Base-by-base conservation (phyloP, 1,139 yeast genomes). In the Zygotorulaspora mrakii region DNA sequence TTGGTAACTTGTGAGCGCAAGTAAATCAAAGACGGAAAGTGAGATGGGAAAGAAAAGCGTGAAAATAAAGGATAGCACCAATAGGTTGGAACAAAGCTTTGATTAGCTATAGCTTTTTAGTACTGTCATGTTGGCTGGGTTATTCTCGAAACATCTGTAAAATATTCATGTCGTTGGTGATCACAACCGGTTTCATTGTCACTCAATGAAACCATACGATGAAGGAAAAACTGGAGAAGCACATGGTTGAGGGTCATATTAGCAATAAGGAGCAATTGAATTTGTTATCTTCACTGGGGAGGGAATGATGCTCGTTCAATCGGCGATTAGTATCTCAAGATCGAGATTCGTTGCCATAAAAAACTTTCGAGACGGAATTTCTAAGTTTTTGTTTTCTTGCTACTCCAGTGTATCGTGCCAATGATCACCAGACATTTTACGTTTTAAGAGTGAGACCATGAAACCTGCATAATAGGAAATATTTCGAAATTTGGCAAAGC, bases 211-310 rank as follows among this genome's bases (percentile, higher is more conserved):
- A n/a, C n/a, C n/a, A n/a, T n/a, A 18, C 17, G 32, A 18, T 17
- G 23, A 22, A 4, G 12, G 16, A 25, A 11, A 14, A 25, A 11
- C 14, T 11, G n/a, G 28, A 20, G 22, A 12, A 14, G 31, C 13
- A 12, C 12, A 21, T 31, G 32, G 22, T 16, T 14, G 29, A 26
- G 17, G 13, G n/a, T 24, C n/a, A 23, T 31, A 16, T 31, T 27
- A 31, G 20, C 9, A 16, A 21, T 38, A 39, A 36, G 45, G 50
- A 48, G 37, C 50, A 48, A 48, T 48, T 48, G 25, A 36, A 7
- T 46, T 48, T 46, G 47, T 32, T 18, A 13, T 45, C 47, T 36
- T 45, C 39, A 16, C 17, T 35, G 26, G 48, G 46, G 48, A 39
- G 43, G 27, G 36, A 27, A 25, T 14, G 34, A 40, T 30, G 21